Conservation (phyloP, 371 early-diverging fungal species). For the Rhizopus arrhizus region DNA sequence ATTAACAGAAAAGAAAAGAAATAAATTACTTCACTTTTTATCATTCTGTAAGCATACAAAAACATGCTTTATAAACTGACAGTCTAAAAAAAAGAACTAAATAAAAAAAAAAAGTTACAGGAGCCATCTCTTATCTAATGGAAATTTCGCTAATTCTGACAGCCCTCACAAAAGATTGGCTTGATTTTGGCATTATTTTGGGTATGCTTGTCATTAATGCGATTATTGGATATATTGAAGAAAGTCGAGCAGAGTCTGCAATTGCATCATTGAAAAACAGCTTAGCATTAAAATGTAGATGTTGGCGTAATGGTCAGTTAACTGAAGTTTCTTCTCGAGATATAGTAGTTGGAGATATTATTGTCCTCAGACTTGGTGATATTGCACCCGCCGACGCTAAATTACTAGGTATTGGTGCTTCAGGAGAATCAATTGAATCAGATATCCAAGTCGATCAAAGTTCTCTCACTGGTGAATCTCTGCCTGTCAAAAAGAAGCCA, state of each 20-base stretch:
- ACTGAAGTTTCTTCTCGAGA: slow-evolving; percentile 75
- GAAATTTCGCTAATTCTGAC: slow-evolving; percentile 76
- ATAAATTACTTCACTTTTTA: slow-evolving; percentile 83
- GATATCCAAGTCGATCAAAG: slow-evolving; percentile 91
- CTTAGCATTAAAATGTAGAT: slow-evolving; percentile 78
- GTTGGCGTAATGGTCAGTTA: slow-evolving; percentile 76
- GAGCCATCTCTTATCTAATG: slow-evolving; percentile 88
- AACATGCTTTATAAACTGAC: too few relatives aligned
- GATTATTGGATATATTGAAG: slow-evolving; percentile 86
- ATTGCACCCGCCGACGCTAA: slow-evolving; percentile 93
- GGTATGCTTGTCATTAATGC: slow-evolving; percentile 86
- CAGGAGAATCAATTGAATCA: slow-evolving; percentile 73
- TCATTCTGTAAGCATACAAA: slow-evolving; percentile 59
- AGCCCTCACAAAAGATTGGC: slow-evolving; percentile 74
- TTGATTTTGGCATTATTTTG: slow-evolving; percentile 87
- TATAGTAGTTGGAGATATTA: slow-evolving; percentile 86
- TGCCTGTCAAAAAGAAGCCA: slow-evolving; percentile 80
- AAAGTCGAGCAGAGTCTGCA: slow-evolving; percentile 85
- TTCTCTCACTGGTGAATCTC: slow-evolving; percentile 91
- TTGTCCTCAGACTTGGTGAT: slow-evolving; percentile 89
- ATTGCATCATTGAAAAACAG: slow-evolving; percentile 86
- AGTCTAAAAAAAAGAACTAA: neutral
- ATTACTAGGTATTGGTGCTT: slow-evolving; percentile 80
- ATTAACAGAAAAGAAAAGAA: slow-evolving; percentile 78
- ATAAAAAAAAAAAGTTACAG: slow-evolving; percentile 54